Evolutionary conservation across 768 basidiomycete species (phyloP).

Genomic region (Amanita thiersii): DNA sequence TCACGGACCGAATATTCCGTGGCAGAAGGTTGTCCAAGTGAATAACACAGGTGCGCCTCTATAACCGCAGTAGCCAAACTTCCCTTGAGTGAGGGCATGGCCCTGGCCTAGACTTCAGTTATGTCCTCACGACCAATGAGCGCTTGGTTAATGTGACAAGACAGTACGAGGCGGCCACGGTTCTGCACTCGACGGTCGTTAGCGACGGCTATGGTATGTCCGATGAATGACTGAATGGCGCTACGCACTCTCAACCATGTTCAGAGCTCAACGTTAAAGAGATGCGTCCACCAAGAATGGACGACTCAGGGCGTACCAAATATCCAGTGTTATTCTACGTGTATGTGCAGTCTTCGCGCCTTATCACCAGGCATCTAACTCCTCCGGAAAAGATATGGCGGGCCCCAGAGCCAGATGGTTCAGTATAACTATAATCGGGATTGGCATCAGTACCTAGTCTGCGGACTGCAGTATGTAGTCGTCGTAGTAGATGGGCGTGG

Average conservation of each 20-base stretch:
- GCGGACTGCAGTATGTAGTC: conserved; percentile 74
- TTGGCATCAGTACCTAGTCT: conserved; percentile 86
- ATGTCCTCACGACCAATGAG: conserved; percentile 66
- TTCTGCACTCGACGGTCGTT: conserved; percentile 62
- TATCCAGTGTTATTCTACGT: conserved; percentile 92
- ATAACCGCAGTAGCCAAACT: background rate
- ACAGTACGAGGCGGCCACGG: conserved; percentile 64
- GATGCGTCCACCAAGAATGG: conserved; percentile 87
- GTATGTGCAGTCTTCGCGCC: conserved; percentile 26
- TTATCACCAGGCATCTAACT: conserved; percentile 4
- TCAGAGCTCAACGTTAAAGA: conserved; percentile 87
- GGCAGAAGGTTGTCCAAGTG: conserved; percentile 70
- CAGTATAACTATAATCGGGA: conserved; percentile 57
- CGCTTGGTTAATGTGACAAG: conserved; percentile 52
- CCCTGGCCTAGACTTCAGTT: conserved; percentile 47
- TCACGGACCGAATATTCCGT: conserved; percentile 75
- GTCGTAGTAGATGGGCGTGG: conserved; percentile 91
- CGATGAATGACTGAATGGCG: background rate
- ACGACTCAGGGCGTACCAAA: conserved; percentile 89
- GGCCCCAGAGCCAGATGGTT: conserved; percentile 80
- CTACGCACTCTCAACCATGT: background rate
- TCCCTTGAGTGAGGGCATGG: background rate
- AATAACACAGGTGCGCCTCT: conserved; percentile 28
- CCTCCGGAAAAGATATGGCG: conserved; percentile 61
- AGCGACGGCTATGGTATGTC: conserved; percentile 75